Evolutionary conservation across 2,329 filamentous ascomycete genomes (phyloP).

Genomic region (Myriangium duriaei): DNA sequence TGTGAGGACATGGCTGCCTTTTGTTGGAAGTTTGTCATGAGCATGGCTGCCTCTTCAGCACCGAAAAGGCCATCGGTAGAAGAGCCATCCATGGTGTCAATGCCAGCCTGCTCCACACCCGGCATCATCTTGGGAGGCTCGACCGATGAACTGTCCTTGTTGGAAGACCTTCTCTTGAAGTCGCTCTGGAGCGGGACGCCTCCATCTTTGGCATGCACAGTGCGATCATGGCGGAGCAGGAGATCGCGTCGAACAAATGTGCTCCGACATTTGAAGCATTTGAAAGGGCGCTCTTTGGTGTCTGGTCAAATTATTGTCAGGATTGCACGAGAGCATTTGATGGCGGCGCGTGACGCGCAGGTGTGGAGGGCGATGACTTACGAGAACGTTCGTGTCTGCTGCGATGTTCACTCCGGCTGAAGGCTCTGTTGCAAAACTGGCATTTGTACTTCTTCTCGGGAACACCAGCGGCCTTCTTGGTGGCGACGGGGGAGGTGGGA

Average conservation of each 20-base stretch:
- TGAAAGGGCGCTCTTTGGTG: constrained; percentile 97
- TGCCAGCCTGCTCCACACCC: constrained; percentile 68
- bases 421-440: constrained; percentile 95
- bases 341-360: background rate
- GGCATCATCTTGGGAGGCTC: constrained; percentile 65
- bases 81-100: constrained; percentile 89
- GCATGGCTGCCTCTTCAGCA: constrained; percentile 93
- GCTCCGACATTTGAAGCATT: constrained; percentile 94
- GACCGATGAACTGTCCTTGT: constrained; percentile 47
- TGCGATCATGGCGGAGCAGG: constrained; percentile 90
- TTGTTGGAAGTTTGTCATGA: constrained; percentile 96
- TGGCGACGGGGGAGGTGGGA: constrained; percentile 55
- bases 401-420: constrained; percentile 92
- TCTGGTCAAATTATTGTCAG: constrained; percentile 41
- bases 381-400: constrained; percentile 95
- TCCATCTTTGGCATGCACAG: constrained; percentile 96
- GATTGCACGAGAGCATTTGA: background rate
- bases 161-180: constrained; percentile 60
- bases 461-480: constrained; percentile 58
- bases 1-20: constrained; percentile 68
- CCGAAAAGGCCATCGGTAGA: constrained; percentile 86
- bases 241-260: constrained; percentile 97
- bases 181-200: constrained; percentile 89
- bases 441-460: constrained; percentile 99
- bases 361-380: constrained; percentile 53